Base-by-base conservation (phyloP, 1,284 basidiomycete species). In the Neolentinus lepideus region DNA sequence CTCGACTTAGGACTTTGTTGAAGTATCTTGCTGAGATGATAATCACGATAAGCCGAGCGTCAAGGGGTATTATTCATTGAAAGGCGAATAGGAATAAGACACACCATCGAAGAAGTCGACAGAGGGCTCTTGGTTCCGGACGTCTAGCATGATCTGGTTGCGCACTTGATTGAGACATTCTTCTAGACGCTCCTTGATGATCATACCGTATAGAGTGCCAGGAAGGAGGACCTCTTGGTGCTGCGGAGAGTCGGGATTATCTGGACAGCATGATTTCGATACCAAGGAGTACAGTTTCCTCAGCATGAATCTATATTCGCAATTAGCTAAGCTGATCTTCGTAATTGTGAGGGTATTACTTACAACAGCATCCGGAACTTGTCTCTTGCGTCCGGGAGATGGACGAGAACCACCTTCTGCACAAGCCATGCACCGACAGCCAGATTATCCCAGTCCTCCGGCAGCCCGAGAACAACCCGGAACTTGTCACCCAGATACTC, bases 401-500 rank as follows among this genome's bases (percentile, higher is more conserved):
- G 96, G 19, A 98, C 94, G 35, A 99, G 79, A 26, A 99, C 79
- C 68, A 98, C 77, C 66, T 92, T 94, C 62, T 88, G 81, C 60
- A 99, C 75, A 11, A 99, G 76, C 81, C 86, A 94, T 27, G 79
- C 77, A 53, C 97, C 97, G 51, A 98, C 78, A 53, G 86, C 83
- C 58, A 78, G 78, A 71, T 98, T 92, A 45, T 83, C 81, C 92
- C 90, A 94, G 70, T 99, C 97, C 60, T 98, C 95, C 16, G 97
- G 94, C 69, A 92, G 80, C 53, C 85, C 86, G 55, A 98, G 76
- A 2, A 98, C 92, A 53, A 99, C 88, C 27, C 95, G 84, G 76
- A 99, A 99, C 74, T 97, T 98, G 74, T 94, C 90, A 22, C 97
- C 97, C n/a, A 99, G 78, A 71, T 95, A 99, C 66, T 95, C 91